Conservation (phyloP, 2,329 filamentous ascomycete genomes). For the Sordariomycetes sp. region DNA sequence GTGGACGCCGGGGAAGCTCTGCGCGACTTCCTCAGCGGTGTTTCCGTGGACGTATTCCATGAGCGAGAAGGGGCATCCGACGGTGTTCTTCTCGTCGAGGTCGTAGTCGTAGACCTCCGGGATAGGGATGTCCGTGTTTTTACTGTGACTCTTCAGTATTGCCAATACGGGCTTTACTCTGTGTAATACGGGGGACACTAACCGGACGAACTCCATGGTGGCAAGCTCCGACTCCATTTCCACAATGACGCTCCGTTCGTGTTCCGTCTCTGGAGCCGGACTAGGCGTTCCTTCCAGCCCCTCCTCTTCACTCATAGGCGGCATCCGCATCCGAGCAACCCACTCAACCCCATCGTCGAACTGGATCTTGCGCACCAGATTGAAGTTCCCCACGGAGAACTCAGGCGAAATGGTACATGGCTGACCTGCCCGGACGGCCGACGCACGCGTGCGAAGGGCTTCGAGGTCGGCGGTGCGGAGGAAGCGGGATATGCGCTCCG, state of each 20-base stretch:
- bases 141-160: not conserved
- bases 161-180: too few species aligned
- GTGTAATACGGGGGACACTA: not conserved
- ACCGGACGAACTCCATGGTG: not conserved
- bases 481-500: too few species aligned
- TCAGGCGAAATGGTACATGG: not conserved
- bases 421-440: too few species aligned
- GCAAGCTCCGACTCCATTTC: not conserved
- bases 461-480: too few species aligned
- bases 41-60: slow-evolving; percentile 18
- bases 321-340: not conserved
- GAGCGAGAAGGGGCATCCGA: slow-evolving; percentile 17
- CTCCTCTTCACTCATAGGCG: too few species aligned
- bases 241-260: too few species aligned
- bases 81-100: slow-evolving; percentile 10
- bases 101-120: slow-evolving; percentile 16
- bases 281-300: too few species aligned
- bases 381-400: not conserved
- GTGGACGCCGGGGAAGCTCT: too few species aligned
- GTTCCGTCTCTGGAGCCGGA: too few species aligned
- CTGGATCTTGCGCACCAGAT: not conserved
- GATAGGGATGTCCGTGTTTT: slow-evolving; percentile 8
- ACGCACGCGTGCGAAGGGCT: too few species aligned
- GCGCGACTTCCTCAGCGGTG: slow-evolving; percentile 12
- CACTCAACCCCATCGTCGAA: not conserved